These are phyloP conservation scores for Ustilago esculenta DNA, from an alignment of 1,284 basidiomycete genomes.

Conservation along the genomic window DNA sequence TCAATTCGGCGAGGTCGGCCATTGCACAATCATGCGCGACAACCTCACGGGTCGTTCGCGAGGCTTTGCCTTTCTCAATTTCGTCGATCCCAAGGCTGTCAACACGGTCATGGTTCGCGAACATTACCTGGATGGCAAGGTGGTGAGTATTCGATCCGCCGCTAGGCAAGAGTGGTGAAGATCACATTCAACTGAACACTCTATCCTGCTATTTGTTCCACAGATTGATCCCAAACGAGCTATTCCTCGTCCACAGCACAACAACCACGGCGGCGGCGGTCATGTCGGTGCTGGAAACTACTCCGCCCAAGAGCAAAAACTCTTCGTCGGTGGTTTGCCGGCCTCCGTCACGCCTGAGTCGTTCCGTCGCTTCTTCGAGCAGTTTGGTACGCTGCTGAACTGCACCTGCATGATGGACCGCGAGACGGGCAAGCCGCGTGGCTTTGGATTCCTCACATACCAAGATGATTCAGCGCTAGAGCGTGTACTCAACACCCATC, in stretches of 20 bases:
- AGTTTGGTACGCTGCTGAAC: slow-evolving; percentile 90
- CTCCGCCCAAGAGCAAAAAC: slow-evolving; percentile 64
- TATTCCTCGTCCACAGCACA: slow-evolving; percentile 76
- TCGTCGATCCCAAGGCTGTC: slow-evolving; percentile 84
- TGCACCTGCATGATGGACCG: slow-evolving; percentile 99
- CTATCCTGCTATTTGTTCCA: background rate
- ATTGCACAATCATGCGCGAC: slow-evolving; percentile 95
- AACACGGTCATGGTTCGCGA: slow-evolving; percentile 86
- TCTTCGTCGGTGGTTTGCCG: slow-evolving; percentile 95
- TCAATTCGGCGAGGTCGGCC: slow-evolving; percentile 88
- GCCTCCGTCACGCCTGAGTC: slow-evolving; percentile 90
- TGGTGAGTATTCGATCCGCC: slow-evolving; percentile 72
- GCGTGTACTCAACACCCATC: slow-evolving; percentile 68
- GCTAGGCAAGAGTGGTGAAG: too few relatives aligned
- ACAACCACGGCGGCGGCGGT: slow-evolving; percentile 11
- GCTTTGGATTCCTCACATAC: slow-evolving; percentile 97
- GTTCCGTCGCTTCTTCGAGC: slow-evolving; percentile 89
- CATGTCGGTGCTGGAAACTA: background rate
- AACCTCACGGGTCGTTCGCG: slow-evolving; percentile 83
- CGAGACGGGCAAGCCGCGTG: slow-evolving; percentile 92
- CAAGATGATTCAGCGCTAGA: slow-evolving; percentile 84
- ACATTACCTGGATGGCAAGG: slow-evolving; percentile 91
- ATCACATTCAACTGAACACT: too few relatives aligned
- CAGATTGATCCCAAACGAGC: slow-evolving; percentile 99
- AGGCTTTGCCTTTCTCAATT: slow-evolving; percentile 93